Evolutionary conservation across 805 yeast genomes (phyloP).

Genomic region (Middelhovenomyces tepae): DNA sequence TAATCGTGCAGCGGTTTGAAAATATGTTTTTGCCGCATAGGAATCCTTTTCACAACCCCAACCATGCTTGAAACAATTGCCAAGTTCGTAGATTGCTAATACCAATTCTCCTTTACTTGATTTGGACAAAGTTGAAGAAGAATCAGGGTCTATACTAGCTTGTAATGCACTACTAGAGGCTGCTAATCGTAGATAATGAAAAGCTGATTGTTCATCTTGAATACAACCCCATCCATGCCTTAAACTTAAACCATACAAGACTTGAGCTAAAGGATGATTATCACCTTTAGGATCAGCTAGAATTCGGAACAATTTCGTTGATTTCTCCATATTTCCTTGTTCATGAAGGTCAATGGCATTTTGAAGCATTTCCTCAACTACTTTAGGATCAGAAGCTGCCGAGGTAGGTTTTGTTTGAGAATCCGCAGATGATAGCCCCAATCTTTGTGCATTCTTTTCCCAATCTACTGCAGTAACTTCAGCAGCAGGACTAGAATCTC

Average conservation of each 20-base stretch:
- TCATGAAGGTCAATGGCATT: constrained; percentile 24
- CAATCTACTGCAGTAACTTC: too few relatives aligned
- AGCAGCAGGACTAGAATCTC: too few relatives aligned
- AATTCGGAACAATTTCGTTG: constrained; percentile 14
- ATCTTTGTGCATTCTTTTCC: constrained; percentile 6
- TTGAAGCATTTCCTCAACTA: constrained; percentile 16
- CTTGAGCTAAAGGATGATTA: constrained; percentile 24
- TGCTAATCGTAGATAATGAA: constrained; percentile 19
- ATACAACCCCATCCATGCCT: constrained; percentile 27
- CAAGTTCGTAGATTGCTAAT: constrained; percentile 25
- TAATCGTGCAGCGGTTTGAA: constrained; percentile 24
- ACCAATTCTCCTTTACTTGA: constrained; percentile 18
- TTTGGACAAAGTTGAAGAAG: constrained; percentile 10
- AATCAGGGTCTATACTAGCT: constrained; percentile 13
- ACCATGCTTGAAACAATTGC: constrained; percentile 25
- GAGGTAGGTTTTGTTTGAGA: constrained; percentile 1
- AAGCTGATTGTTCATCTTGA: constrained; percentile 15
- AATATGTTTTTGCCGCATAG: constrained; percentile 20
- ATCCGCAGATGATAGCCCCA: constrained; percentile 1
- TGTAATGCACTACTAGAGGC: constrained; percentile 19
- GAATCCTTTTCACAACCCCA: constrained; percentile 26
- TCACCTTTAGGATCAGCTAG: constrained; percentile 21
- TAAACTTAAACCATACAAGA: constrained; percentile 23
- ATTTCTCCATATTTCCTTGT: constrained; percentile 16
- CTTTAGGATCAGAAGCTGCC: constrained; percentile 1